Base-by-base conservation (phyloP, 1,284 basidiomycete species). In the Rhodotorula sp. region DNA sequence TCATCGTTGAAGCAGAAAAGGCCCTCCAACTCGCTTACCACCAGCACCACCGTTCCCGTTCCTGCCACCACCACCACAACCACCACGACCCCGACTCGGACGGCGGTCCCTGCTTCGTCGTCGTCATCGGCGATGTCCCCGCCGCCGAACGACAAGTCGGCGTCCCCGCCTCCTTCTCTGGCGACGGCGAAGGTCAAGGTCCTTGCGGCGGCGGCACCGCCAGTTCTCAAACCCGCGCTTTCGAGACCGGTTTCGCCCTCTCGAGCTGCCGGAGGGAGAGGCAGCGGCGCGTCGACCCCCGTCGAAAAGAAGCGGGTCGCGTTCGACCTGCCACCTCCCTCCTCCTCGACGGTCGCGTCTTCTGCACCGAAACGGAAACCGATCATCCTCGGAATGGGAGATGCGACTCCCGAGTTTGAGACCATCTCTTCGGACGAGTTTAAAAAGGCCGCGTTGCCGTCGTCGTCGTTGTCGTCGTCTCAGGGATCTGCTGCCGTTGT, bases 381-480 rank as follows among this genome's bases (percentile, higher is more conserved):
- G 3, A 75, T 75, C 63, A 49, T 71, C 10, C 67, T 75, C 54
- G 69, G 69, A 0, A 58, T 64, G 62, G 65, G 62, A 8, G 61
- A 59, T 4, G 49, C 53, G 33, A 30, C 60, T 3, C 20, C 60
- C 22, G 18, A 54, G 12, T 54, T 29, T 17, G 53, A 54, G 53
- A 54, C 53, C 14, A 54, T 54, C 53, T 54, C 53, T 29, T 54
- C 53, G 29, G 53, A 26, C 53, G 53, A 54, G 53, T 54, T 30
- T 17, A 26, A 54, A 29, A 26, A 42, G 37, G 37, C 37, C 37
- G n/a, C n/a, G n/a, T n/a, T n/a, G n/a, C n/a, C n/a, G n/a, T n/a
- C n/a, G n/a, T n/a, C n/a, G n/a, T n/a, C n/a, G n/a, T 42, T 12
- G 10, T 42, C 37, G 37, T 42, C 42, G 42, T 8, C 20, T 22